Base-by-base conservation (phyloP, 805 yeast genomes). In the Candida hispaniensis region DNA sequence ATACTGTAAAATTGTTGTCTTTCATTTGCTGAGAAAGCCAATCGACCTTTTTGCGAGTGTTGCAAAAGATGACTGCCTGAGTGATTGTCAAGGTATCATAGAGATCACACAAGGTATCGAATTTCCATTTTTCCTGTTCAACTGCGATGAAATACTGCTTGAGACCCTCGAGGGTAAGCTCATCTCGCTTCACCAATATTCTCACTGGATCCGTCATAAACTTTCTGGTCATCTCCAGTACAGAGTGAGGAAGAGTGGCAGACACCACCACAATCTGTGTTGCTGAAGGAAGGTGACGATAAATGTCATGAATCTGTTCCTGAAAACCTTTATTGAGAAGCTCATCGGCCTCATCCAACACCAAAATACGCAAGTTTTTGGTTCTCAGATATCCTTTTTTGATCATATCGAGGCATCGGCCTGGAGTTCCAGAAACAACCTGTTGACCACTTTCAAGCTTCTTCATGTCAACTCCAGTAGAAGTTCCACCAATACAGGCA, bases 271-370 rank as follows among this genome's bases (percentile, higher is more conserved):
- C 95, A 46, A 86, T 95, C 66, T 91, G 98, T 47, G 91, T 78
- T 39, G 79, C 69, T 43, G 77, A 74, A 41, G 96, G 97, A 55
- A 91, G 69, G 60, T 75, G 75, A 47, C 79, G 70, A 72, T 81
- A 91, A 46, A 91, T 81, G 58, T 91, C 88, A 67, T 86, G 82
- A 48, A 91, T 88, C 63, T 86, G 96, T 54, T 82, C 91, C 65
- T 82, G 81, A 70, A 88, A 88, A 41, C 98, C 98, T 43, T 81
- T 70, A 30, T 82, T 73, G 58, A 88, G 71, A 75, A 88, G 71
- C 70, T 91, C 97, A 69, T 88, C 98, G 54, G 97, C 97, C 69
- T 88, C 98, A 66, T 88, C 98, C 55, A 91, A 70, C 56, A 88
- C 76, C 64, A 91, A 73, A 93, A 91, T 83, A 69, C 85, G 83